Conservation (phyloP, 2,329 filamentous ascomycete species). For the Mycosphaerelloides madeirae region DNA sequence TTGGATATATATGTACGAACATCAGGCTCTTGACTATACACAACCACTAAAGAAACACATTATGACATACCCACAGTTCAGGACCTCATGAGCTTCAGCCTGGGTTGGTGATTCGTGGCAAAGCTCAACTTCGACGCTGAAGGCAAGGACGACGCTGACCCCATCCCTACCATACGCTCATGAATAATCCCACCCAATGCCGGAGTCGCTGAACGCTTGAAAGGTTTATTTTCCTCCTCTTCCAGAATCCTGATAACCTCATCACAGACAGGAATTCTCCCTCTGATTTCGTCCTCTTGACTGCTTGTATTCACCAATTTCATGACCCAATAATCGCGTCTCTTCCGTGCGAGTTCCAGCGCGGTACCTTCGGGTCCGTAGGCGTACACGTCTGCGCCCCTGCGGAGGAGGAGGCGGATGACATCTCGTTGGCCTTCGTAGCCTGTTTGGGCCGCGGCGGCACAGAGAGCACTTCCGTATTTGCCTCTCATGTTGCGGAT, state of each 20-base stretch:
- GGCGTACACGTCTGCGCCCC: conserved; percentile 26
- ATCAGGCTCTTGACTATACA: no score
- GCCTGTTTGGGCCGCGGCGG: conserved; percentile 37
- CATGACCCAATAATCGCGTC: neutral
- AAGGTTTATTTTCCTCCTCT: neutral
- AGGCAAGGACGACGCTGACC: no score
- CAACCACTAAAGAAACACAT: no score
- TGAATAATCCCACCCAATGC: neutral
- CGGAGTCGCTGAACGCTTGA: neutral
- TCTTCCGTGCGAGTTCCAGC: conserved; percentile 5
- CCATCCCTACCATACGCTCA: no score
- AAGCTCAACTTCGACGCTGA: neutral
- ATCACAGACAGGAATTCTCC: conserved; percentile 15
- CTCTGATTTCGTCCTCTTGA: neutral
- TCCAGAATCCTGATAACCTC: conserved; percentile 16
- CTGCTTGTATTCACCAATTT: neutral
- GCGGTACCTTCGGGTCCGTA: conserved; percentile 14
- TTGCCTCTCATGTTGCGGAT: conserved; percentile 17
- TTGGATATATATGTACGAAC: no score
- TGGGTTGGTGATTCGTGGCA: neutral
- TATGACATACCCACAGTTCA: neutral
- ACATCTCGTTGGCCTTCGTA: conserved; percentile 13
- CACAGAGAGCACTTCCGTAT: conserved; percentile 27
- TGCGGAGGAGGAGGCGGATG: conserved; percentile 5
- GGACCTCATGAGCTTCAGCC: neutral